Percentiles rank a stretch among this genome's conserved stretches.
These are phyloP conservation scores for Irpex sp. DNA, from an alignment of 1,284 basidiomycete species.

Conservation along the genomic window DNA sequence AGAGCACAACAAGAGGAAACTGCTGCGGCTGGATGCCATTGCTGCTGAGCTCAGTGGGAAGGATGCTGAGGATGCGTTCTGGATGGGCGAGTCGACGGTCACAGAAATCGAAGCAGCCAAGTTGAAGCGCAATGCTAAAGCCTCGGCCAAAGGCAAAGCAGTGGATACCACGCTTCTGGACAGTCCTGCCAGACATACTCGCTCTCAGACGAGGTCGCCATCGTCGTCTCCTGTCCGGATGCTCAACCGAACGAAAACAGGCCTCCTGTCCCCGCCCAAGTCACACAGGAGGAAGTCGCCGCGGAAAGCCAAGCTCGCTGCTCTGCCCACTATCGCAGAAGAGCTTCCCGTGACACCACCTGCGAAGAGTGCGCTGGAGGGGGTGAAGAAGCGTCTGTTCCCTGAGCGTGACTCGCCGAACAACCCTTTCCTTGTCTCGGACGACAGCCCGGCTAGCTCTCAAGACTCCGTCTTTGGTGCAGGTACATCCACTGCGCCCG, in stretches of 20 bases:
- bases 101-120: slow-evolving; percentile 5
- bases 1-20: slow-evolving; percentile 28
- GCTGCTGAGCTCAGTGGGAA: slow-evolving; percentile 30
- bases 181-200: slow-evolving; percentile 13
- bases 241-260: slow-evolving; percentile 22
- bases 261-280: slow-evolving; percentile 34
- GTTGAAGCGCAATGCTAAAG: background rate
- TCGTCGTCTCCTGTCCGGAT: slow-evolving; percentile 26
- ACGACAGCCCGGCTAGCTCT: background rate
- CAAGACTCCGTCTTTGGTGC: background rate
- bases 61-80: slow-evolving; percentile 32
- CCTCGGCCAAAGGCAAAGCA: background rate
- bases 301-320: slow-evolving; percentile 1
- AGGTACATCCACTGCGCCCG: slow-evolving; percentile 10
- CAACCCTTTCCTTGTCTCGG: slow-evolving; percentile 43
- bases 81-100: slow-evolving; percentile 22
- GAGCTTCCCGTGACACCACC: slow-evolving; percentile 13
- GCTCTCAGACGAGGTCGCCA: slow-evolving; percentile 26
- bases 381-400: slow-evolving; percentile 14
- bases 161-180: slow-evolving; percentile 8
- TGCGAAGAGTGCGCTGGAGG: slow-evolving; percentile 1
- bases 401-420: slow-evolving; percentile 49
- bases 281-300: slow-evolving; percentile 24
- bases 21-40: slow-evolving; percentile 26
- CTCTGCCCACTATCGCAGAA: slow-evolving; percentile 16